Percentiles rank a stretch among this genome's conserved stretches.
Conservation (phyloP, 2,329 filamentous ascomycete genomes). For the Beauveria asiatica region DNA sequence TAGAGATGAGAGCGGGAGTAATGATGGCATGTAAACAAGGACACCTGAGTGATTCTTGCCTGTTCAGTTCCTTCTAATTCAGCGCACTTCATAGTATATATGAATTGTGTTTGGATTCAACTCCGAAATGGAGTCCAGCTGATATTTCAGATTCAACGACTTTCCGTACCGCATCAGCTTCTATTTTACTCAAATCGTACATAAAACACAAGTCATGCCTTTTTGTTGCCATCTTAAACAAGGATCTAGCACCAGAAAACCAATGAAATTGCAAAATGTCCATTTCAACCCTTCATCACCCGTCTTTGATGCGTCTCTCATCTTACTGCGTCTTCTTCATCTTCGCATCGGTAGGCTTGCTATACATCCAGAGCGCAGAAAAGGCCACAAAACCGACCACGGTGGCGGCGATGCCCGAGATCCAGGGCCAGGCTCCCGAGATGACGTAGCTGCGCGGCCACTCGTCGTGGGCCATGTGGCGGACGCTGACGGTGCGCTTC, state of each 20-base stretch:
- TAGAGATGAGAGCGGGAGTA: no score
- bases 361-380: slow-evolving; percentile 79
- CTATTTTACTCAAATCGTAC: neutral
- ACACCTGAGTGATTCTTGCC: no score
- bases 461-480: slow-evolving; percentile 96
- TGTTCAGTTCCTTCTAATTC: neutral
- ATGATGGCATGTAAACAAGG: no score
- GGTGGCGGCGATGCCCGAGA: slow-evolving; percentile 77
- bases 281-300: slow-evolving; percentile 10
- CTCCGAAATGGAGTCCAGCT: neutral
- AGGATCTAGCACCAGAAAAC: neutral
- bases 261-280: slow-evolving; percentile 2
- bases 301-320: neutral
- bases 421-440: slow-evolving; percentile 88
- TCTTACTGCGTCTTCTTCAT: slow-evolving; percentile 40
- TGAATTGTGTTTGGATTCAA: neutral
- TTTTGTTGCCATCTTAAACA: neutral
- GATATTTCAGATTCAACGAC: neutral
- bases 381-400: slow-evolving; percentile 79
- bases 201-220: slow-evolving; percentile 1
- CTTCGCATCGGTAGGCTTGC: slow-evolving; percentile 34
- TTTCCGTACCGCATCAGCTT: neutral
- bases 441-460: slow-evolving; percentile 89
- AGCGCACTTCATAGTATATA: neutral
- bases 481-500: slow-evolving; percentile 88